phyloP scores from a whole-genome alignment of 768 basidiomycete species.

The Podaxis carcinomalis region DNA sequence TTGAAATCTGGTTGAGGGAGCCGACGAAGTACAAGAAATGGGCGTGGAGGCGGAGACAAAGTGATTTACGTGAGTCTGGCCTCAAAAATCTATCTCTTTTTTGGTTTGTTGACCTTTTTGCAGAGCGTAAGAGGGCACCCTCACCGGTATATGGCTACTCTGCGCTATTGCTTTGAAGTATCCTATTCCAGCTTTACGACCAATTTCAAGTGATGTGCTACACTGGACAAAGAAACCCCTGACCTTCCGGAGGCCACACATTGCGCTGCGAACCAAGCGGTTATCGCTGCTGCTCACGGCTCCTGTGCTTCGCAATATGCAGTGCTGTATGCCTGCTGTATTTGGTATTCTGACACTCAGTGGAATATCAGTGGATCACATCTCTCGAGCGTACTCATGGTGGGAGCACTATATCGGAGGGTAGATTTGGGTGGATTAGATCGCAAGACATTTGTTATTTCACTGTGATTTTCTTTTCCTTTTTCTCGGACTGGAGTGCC shows the following conservation, averaged over 20 bases:
- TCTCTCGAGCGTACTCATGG: too few species aligned
- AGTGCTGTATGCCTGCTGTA: not conserved
- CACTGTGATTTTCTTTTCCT: too few species aligned
- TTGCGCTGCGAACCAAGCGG: not conserved
- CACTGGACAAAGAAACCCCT: too few species aligned
- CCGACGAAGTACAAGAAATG: slow-evolving; percentile 31
- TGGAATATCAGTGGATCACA: not conserved
- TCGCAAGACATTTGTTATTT: too few species aligned
- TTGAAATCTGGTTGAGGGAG: slow-evolving; percentile 26
- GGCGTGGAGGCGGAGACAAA: slow-evolving; percentile 38
- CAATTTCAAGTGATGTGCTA: too few species aligned
- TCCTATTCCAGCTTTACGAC: too few species aligned
- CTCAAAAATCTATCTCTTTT: not conserved
- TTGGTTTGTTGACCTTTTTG: not conserved
- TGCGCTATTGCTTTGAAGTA: not conserved
- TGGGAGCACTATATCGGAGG: too few species aligned
- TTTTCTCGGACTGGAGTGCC: too few species aligned
- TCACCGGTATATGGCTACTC: slow-evolving; percentile 4
- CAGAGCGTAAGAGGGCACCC: slow-evolving; percentile 6
- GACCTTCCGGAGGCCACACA: not conserved
- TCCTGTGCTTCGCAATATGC: not conserved
- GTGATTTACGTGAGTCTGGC: slow-evolving; percentile 24
- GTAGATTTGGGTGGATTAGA: too few species aligned
- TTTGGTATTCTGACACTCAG: not conserved
- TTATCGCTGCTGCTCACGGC: not conserved